Percentiles rank a stretch among this genome's conserved stretches.
These are phyloP conservation scores for Colletotrichum destructivum DNA, from an alignment of 2,329 filamentous ascomycete species.

Conservation along the genomic window DNA sequence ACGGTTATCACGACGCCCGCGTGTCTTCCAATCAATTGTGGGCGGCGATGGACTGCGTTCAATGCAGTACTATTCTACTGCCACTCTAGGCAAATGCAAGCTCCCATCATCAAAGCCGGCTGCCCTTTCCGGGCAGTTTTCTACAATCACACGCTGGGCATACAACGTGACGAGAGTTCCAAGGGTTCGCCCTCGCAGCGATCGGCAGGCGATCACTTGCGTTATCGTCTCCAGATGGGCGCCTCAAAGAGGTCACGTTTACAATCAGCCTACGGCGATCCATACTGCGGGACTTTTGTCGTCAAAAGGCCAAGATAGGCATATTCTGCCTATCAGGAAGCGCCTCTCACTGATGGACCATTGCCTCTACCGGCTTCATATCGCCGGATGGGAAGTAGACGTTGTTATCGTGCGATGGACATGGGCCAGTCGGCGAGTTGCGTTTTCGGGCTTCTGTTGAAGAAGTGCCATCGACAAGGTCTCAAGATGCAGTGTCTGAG, in stretches of 20 bases:
- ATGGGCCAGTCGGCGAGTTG: not conserved
- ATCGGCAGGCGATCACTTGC: constrained; percentile 35
- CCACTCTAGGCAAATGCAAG: not conserved
- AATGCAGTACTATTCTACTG: not conserved
- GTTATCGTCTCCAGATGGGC: constrained; percentile 12
- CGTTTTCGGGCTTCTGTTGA: not conserved
- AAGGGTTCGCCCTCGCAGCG: constrained; percentile 14
- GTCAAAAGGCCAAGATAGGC: not conserved
- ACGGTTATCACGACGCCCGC: not conserved
- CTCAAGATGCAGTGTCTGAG: not conserved
- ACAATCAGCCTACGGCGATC: constrained; percentile 1
- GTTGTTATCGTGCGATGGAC: not conserved
- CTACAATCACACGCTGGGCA: constrained; percentile 13
- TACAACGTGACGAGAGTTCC: constrained; percentile 1
- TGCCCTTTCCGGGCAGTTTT: constrained; percentile 13
- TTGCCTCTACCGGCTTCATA: constrained; percentile 4
- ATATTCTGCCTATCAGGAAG: not conserved
- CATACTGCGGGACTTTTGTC: not conserved
- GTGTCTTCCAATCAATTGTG: not conserved
- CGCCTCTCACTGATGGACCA: not conserved
- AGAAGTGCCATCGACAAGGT: not conserved
- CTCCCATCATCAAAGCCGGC: not conserved
- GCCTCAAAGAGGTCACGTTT: constrained; percentile 11
- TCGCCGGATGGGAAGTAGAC: not conserved
- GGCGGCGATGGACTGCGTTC: not conserved